phyloP scores from a whole-genome alignment of 768 basidiomycete genomes.

The Hypsizygus marmoreus region DNA sequence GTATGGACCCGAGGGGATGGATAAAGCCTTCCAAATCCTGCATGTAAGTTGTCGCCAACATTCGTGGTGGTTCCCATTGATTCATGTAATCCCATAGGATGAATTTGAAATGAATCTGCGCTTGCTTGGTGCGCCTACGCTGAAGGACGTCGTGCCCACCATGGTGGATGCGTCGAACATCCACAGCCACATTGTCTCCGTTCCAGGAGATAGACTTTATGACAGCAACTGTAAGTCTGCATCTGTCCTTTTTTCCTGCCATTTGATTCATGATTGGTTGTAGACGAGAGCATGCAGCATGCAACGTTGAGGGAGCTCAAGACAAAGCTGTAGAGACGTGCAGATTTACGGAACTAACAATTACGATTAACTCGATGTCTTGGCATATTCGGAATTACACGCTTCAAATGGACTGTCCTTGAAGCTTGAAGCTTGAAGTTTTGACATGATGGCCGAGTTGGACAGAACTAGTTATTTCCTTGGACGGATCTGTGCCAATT shows the following conservation, averaged over 20 bases:
- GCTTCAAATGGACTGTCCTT: too few relatives aligned
- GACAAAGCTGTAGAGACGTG: conserved; percentile 10
- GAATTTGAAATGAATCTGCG: conserved; percentile 99
- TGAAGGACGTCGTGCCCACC: conserved; percentile 78
- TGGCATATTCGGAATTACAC: too few relatives aligned
- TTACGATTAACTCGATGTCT: too few relatives aligned
- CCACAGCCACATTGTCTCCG: conserved; percentile 60
- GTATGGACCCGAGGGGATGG: conserved; percentile 88
- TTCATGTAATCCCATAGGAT: conserved; percentile 51
- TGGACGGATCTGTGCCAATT: too few relatives aligned
- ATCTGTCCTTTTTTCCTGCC: neutral
- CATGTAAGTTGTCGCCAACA: conserved; percentile 44
- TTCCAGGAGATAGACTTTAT: conserved; percentile 76
- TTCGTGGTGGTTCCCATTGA: neutral
- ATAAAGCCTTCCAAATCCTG: conserved; percentile 78
- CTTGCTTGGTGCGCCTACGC: conserved; percentile 78
- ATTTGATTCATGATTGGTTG: neutral
- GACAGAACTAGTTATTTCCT: too few relatives aligned
- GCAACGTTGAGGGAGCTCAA: conserved; percentile 26
- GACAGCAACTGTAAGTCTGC: conserved; percentile 73
- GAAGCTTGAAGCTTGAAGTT: too few relatives aligned
- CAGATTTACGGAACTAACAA: neutral
- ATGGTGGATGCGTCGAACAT: conserved; percentile 89
- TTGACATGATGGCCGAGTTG: too few relatives aligned
- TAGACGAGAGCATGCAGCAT: conserved; percentile 40